phyloP scores from a whole-genome alignment of 148 eudicot genomes.

The Spergularia bocconei region DNA sequence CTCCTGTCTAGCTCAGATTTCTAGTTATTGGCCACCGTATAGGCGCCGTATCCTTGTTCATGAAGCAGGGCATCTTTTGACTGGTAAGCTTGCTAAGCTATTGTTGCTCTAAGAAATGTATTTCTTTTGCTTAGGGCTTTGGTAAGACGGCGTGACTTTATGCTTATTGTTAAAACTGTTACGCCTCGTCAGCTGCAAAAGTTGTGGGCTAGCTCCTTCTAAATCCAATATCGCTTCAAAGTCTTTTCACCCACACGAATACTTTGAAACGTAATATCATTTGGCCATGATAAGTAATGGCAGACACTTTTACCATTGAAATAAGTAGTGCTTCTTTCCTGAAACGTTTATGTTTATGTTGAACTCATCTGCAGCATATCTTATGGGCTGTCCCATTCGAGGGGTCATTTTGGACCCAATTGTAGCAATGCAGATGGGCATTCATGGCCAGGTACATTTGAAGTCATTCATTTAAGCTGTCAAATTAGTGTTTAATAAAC shows the following conservation, averaged over 20 bases:
- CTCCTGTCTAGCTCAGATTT: slow-evolving; percentile 76
- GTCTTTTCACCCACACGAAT: neutral
- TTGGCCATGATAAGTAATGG: neutral
- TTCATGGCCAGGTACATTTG: slow-evolving; percentile 86
- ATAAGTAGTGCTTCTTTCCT: slow-evolving; percentile 13
- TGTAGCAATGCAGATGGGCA: slow-evolving; percentile 95
- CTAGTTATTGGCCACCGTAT: slow-evolving; percentile 96
- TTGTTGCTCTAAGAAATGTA: neutral
- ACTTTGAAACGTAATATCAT: neutral
- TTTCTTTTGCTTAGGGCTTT: neutral
- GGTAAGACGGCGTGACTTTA: neutral
- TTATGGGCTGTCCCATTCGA: slow-evolving; percentile 98
- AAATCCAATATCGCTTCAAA: neutral
- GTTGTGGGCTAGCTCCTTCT: neutral
- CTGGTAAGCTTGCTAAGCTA: slow-evolving; percentile 60
- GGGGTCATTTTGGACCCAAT: slow-evolving; percentile 94
- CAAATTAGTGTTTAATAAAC: neutral
- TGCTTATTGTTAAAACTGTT: neutral
- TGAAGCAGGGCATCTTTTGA: slow-evolving; percentile 97
- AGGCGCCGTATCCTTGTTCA: slow-evolving; percentile 93
- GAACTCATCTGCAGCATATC: slow-evolving; percentile 64
- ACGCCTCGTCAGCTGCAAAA: neutral
- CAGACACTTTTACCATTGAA: neutral
- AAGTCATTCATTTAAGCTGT: too few relatives aligned
- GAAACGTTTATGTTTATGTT: slow-evolving; percentile 10